phyloP scores from a whole-genome alignment of 139 green algal genomes.

The Coelastrella sp. region DNA sequence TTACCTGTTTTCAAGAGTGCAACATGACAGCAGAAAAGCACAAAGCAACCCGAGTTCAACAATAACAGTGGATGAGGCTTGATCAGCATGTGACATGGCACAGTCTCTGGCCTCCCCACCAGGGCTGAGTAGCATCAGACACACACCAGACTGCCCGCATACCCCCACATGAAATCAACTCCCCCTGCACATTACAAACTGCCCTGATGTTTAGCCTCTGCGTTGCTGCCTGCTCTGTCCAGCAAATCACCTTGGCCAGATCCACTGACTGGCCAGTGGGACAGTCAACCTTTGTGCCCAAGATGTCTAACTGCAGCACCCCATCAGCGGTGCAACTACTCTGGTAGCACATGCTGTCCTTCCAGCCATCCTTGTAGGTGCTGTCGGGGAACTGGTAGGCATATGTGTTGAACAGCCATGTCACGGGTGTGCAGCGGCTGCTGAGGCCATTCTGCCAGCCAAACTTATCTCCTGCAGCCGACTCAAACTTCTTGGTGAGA shows the following conservation, averaged over 20 bases:
- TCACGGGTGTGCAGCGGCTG: slow-evolving; percentile 50
- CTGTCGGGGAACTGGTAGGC: slow-evolving; percentile 51
- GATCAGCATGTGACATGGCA: neutral
- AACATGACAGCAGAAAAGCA: neutral
- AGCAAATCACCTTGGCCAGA: slow-evolving; percentile 23
- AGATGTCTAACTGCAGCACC: slow-evolving; percentile 42
- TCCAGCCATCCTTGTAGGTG: slow-evolving; percentile 46
- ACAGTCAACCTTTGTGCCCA: slow-evolving; percentile 47
- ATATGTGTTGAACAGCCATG: slow-evolving; percentile 51
- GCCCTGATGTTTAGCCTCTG: slow-evolving; percentile 43
- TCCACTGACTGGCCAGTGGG: slow-evolving; percentile 43
- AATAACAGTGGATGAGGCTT: neutral
- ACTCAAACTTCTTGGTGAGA: slow-evolving; percentile 13
- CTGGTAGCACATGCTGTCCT: slow-evolving; percentile 45
- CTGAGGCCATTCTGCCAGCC: slow-evolving; percentile 49
- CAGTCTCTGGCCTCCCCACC: neutral
- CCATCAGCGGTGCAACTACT: slow-evolving; percentile 7
- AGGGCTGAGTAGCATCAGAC: too few species aligned
- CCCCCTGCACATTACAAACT: neutral
- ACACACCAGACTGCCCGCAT: too few species aligned
- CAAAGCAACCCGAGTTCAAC: neutral
- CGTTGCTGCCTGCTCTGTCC: neutral
- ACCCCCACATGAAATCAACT: too few species aligned
- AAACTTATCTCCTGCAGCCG: slow-evolving; percentile 52
- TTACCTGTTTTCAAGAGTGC: neutral